phyloP scores from a whole-genome alignment of 345 rosid species.

The Eutrema heterophyllum region DNA sequence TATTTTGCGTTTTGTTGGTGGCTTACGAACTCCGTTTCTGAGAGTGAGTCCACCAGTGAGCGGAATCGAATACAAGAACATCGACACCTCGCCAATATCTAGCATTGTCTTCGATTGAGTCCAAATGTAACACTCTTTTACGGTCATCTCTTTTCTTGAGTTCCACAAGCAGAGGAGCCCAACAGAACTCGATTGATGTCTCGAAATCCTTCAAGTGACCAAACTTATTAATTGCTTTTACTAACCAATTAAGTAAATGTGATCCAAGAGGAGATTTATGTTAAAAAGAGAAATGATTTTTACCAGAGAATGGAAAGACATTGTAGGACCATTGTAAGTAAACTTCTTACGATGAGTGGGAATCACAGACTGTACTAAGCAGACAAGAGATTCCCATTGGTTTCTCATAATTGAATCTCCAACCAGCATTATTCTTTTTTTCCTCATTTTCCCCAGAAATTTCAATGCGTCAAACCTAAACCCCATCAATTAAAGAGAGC shows the following conservation, averaged over 20 bases:
- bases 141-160: slow-evolving; percentile 49
- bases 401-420: slow-evolving; percentile 98
- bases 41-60: slow-evolving; percentile 99
- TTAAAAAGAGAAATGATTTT: not conserved
- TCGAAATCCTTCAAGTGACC: slow-evolving; percentile 55
- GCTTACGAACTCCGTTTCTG: slow-evolving; percentile 39
- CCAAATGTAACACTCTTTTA: slow-evolving; percentile 75
- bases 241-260: not conserved
- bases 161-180: slow-evolving; percentile 96
- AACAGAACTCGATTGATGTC: slow-evolving; percentile 73
- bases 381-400: slow-evolving; percentile 97
- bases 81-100: slow-evolving; percentile 84
- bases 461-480: slow-evolving; percentile 81
- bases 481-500: not conserved
- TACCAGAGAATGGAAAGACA: slow-evolving; percentile 89
- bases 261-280: not conserved
- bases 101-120: slow-evolving; percentile 86
- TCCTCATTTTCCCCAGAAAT: slow-evolving; percentile 77
- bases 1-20: not conserved
- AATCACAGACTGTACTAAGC: slow-evolving; percentile 82
- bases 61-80: slow-evolving; percentile 86
- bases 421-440: slow-evolving; percentile 78
- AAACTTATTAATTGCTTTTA: not conserved
- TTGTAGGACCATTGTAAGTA: slow-evolving; percentile 67
- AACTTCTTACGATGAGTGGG: slow-evolving; percentile 66